Evolutionary conservation across 768 basidiomycete species (phyloP), one percentile per base, ranked within the genome.

Genomic region (Pulveroboletus frians): DNA sequence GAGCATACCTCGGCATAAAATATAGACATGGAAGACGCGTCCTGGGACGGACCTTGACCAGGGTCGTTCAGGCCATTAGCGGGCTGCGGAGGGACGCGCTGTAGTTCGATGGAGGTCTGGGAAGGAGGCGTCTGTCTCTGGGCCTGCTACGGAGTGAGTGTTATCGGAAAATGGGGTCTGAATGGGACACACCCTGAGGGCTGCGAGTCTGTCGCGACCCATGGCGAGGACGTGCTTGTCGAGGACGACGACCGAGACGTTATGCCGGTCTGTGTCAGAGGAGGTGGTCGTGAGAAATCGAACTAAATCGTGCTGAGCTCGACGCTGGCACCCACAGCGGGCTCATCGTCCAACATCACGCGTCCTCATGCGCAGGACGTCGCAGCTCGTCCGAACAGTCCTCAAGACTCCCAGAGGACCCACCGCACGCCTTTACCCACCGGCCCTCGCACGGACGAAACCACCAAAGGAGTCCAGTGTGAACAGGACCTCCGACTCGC

Each of bases 301-400:
- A 9, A 11, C 31, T 51, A 32, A n/a, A 34, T 9, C 9, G 39
- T 21, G 29, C 30, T 13, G 35, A 37, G 35, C 37, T 17, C 50
- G 40, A 45, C 49, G 36, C 6, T 27, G 31, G 7, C 20, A 17
- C 23, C 1, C 15, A 54, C 50, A 39, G 29, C 39, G 50, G 47
- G 53, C 50, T 48, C 53, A 40, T 38, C 29, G 50, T 3, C 88
- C 68, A 89, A 93, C 42, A 38, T 20, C 42, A 46, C 80, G 85
- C 88, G 86, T 31, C 56, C 79, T 77, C 58, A 79, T 79, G 55
- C 79, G 78, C 59, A 75, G 83, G 51, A 76, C 78, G 38, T 81
- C 79, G 48, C 73, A 77, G 15, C 76, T 72, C 65, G 92, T 92
- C 63, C 88, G 88, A 48, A 87, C 85, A 44, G 88, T 92, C 88